Conservation (phyloP, 2,329 filamentous ascomycete genomes). For the Daldinia sp. region DNA sequence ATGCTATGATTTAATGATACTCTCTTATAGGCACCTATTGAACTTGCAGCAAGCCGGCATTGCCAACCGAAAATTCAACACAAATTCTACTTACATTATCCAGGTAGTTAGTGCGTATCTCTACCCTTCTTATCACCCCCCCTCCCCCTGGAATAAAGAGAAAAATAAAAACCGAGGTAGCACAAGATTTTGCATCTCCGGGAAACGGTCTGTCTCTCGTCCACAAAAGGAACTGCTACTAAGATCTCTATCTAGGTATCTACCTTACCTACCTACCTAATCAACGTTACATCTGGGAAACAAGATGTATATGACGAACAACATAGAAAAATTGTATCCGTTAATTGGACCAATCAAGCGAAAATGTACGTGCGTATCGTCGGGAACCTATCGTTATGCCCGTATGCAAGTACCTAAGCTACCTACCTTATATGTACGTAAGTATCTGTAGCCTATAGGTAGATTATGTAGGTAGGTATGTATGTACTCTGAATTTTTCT, state of each 20-base stretch:
- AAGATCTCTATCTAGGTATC: not conserved
- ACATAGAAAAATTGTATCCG: not conserved
- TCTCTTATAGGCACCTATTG: too few species aligned
- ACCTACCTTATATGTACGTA: too few species aligned
- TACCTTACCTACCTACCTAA: conserved; percentile 1
- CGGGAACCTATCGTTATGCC: too few species aligned
- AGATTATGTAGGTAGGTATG: not conserved
- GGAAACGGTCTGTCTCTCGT: not conserved
- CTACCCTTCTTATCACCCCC: not conserved
- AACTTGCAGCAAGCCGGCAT: too few species aligned
- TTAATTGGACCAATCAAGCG: conserved; percentile 24
- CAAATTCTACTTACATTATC: too few species aligned
- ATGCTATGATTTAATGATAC: not conserved
- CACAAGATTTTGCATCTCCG: conserved; percentile 24
- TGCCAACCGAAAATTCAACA: too few species aligned
- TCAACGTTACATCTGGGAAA: conserved; percentile 33
- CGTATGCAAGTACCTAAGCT: too few species aligned
- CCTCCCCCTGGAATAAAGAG: not conserved
- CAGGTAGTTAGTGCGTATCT: not conserved
- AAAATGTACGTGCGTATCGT: conserved; percentile 1
- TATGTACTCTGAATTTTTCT: conserved; percentile 1
- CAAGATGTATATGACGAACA: not conserved
- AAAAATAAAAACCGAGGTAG: conserved; percentile 9
- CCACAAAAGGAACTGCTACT: not conserved
- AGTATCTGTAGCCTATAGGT: too few species aligned